Base-by-base conservation (phyloP, 768 basidiomycete genomes). In the Paxillus involutus region DNA sequence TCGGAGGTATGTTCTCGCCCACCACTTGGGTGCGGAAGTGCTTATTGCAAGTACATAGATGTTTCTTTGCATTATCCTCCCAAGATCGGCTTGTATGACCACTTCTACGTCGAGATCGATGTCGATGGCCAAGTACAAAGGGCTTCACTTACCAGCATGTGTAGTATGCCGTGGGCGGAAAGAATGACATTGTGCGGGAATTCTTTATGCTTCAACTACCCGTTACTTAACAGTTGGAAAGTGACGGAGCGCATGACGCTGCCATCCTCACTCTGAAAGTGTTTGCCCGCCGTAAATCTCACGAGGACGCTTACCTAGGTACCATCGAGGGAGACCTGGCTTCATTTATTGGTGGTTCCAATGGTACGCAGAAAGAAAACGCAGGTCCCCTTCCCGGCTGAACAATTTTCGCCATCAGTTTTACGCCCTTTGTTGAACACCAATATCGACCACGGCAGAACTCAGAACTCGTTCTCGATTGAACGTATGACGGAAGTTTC, bases 61-160 rank as follows among this genome's bases (percentile, higher is more conserved):
- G 24, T 52, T 17, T 33, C 30, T 26, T 37, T 52, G 26, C 46
- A 33, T 17, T 46, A 47, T 29, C 45, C 37, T 33, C 51, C 51
- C 14, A 52, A 52, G 33, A 37, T 52, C 14, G 51, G 51, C 30
- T n/a, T 48, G 14, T 45, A 49, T n/a, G 33, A 48, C 30, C 45
- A 35, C 21, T 52, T 52, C 33, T 52, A 52, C 14, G n/a, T 52
- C 33, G 7, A 36, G 30, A 48, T 52, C 44, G 35, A 24, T 29
- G 14, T 29, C 12, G 16, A 26, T 37, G 51, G 45, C 5, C 37
- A 10, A n/a, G 16, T 6, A 4, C 13, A n/a, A n/a, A 37, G 9
- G 46, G 29, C 33, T 19, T 17, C 12, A 10, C 9, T 11, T 21
- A 49, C 33, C 16, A 29, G n/a, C n/a, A n/a, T 16, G 19, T 29